Evolutionary conservation across 345 rosid species (phyloP), one percentile per base, ranked within the genome.

Genomic region (Boechera divaricarpa): DNA sequence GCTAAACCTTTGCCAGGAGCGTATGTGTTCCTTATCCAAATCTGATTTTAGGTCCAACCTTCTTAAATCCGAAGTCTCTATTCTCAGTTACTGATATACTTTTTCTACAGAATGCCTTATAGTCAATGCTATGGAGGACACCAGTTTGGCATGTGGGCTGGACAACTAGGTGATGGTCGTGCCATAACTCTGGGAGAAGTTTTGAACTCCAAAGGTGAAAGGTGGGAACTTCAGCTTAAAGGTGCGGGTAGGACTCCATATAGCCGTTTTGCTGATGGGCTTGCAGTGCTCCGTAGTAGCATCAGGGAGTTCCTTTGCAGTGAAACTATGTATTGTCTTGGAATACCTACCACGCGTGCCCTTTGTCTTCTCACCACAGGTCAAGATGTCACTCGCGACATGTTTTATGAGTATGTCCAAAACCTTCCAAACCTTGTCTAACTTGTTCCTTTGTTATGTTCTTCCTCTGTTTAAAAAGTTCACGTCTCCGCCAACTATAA

Each of bases 201-300:
- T 86, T 70, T 93, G 49, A 93, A 87, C 82, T 88, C 88, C n/a
- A 90, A 83, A 82, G 81, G 83, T 28, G 89, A 93, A 83, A 88
- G 98, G 79, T 96, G 98, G 99, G 99, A 96, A 60, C 84, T 93
- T 82, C 98, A 96, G 84, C 98, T 93, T 62, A 96, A 96, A 85
- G 99, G 97, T 77, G 88, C 97, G 9, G 98, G 99, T 54, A 88
- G 83, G 82, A 96, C 99, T 68, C 97, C 99, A 6, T 96, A 93
- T 72, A 96, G 97, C 82, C 94, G 96, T 47, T 95, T 88, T 80
- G 98, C 99, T 6, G 99, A 96, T 83, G 99, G 99, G 65, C 96
- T 93, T 55, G 99, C 98, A 5, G 98, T 96, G 62, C 74, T 96
- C 67, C 96, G 99, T 18, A 91, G 98, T 81, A 96, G 99, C 86